A percentile compares a stretch with the other conserved stretches of the same genome.
These are phyloP conservation scores for Phylloporus arenicola DNA, from an alignment of 768 basidiomycete species.

Conservation along the genomic window DNA sequence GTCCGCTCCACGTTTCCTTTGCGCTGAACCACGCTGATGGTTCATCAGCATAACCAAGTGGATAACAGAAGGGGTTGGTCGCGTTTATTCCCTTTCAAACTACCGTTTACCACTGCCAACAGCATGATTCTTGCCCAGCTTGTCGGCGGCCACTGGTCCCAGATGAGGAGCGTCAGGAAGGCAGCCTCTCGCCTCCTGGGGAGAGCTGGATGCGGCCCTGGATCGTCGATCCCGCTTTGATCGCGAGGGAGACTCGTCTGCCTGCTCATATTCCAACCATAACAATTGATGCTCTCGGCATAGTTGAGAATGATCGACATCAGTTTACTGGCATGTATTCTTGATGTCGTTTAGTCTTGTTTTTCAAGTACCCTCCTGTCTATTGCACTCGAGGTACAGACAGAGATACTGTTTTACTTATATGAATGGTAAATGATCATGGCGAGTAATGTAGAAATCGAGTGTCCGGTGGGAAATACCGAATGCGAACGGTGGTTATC, in stretches of 20 bases:
- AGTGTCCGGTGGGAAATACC: slow-evolving; percentile 19
- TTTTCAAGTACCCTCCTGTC: slow-evolving; percentile 22
- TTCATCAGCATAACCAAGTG: slow-evolving; percentile 56
- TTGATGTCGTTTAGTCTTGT: slow-evolving; percentile 26
- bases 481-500: slow-evolving; percentile 15
- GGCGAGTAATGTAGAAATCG: slow-evolving; percentile 21
- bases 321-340: slow-evolving; percentile 58
- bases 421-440: slow-evolving; percentile 12
- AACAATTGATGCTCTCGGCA: slow-evolving; percentile 11
- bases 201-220: slow-evolving; percentile 22
- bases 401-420: slow-evolving; percentile 16
- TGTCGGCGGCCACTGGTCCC: slow-evolving; percentile 50
- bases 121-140: slow-evolving; percentile 64
- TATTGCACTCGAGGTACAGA: slow-evolving; percentile 21
- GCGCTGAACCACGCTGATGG: slow-evolving; percentile 13
- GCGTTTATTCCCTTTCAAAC: slow-evolving; percentile 1
- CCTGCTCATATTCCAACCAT: slow-evolving; percentile 17
- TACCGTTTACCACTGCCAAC: slow-evolving; percentile 7
- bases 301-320: slow-evolving; percentile 17
- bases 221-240: slow-evolving; percentile 17
- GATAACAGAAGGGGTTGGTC: slow-evolving; percentile 52
- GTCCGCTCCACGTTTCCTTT: slow-evolving; percentile 17
- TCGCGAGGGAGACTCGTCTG: slow-evolving; percentile 10
- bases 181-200: background rate
- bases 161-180: slow-evolving; percentile 14